phyloP scores from a whole-genome alignment of 108 stramenopile genomes.

The Cyclotella cryptica region DNA sequence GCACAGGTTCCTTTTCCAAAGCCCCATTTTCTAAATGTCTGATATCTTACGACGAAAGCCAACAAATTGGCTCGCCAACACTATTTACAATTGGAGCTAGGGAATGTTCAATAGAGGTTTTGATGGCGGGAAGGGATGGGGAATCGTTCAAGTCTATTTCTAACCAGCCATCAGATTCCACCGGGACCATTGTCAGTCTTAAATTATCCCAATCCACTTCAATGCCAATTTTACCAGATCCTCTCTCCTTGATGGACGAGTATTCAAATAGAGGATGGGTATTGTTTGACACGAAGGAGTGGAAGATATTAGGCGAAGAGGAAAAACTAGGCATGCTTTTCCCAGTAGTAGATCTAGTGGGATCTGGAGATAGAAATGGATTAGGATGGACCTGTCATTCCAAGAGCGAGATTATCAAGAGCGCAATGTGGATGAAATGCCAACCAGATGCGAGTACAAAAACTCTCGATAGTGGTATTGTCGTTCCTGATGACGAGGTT shows the following conservation, averaged over 20 bases:
- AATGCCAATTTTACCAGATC: constrained; percentile 13
- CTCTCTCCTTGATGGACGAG: not conserved
- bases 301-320: not conserved
- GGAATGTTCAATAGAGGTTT: not conserved
- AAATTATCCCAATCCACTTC: not conserved
- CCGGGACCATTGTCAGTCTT: constrained; percentile 1
- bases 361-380: not conserved
- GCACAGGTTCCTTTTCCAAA: not conserved
- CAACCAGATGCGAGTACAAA: not conserved
- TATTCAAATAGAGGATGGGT: constrained; percentile 16
- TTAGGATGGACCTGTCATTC: constrained; percentile 18
- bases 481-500: constrained; percentile 2
- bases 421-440: constrained; percentile 19
- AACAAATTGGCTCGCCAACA: too few species aligned
- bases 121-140: constrained; percentile 9
- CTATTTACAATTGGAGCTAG: not conserved
- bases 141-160: not conserved
- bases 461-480: constrained; percentile 15
- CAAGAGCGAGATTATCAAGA: constrained; percentile 9
- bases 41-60: not conserved
- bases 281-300: constrained; percentile 6
- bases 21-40: constrained; percentile 7
- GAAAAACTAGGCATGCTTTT: not conserved
- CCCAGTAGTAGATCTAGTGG: constrained; percentile 1
- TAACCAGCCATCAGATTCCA: not conserved